Conservation (phyloP, 495 filamentous ascomycete species). For the Pyrenopolyporus hunteri region DNA sequence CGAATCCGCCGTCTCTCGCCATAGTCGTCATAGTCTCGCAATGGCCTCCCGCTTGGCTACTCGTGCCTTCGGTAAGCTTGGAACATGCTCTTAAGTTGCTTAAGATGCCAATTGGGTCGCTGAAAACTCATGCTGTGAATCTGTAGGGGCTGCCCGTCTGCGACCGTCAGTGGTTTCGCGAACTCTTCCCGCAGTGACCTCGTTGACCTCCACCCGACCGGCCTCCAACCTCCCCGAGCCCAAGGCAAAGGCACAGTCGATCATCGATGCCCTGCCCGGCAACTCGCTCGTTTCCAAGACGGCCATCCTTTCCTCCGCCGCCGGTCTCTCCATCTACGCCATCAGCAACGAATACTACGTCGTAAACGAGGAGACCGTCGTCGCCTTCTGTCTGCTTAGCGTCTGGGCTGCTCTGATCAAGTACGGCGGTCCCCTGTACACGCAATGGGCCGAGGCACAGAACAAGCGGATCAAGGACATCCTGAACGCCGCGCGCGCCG, state of each 20-base stretch:
- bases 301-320: conserved; percentile 90
- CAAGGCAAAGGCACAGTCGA: conserved; percentile 91
- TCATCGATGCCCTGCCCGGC: conserved; percentile 88
- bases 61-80: conserved; percentile 84
- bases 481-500: conserved; percentile 87
- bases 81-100: neutral
- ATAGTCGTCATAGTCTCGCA: conserved; percentile 61
- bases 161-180: conserved; percentile 74
- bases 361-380: conserved; percentile 96
- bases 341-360: conserved; percentile 99
- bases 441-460: conserved; percentile 87
- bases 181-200: conserved; percentile 71
- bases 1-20: conserved; percentile 16
- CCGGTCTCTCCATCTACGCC: conserved; percentile 88
- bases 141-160: conserved; percentile 83
- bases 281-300: conserved; percentile 90
- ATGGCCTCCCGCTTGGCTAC: conserved; percentile 96
- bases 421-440: conserved; percentile 90
- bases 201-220: conserved; percentile 66
- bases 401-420: conserved; percentile 89
- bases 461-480: conserved; percentile 87
- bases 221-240: conserved; percentile 86
- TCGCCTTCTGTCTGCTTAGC: conserved; percentile 84
- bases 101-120: conserved; percentile 13
- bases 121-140: conserved; percentile 35